A percentile compares a stretch with the other conserved stretches of the same genome.
Conservation (phyloP, 2,329 filamentous ascomycete species). For the Fusarium chaquense region DNA sequence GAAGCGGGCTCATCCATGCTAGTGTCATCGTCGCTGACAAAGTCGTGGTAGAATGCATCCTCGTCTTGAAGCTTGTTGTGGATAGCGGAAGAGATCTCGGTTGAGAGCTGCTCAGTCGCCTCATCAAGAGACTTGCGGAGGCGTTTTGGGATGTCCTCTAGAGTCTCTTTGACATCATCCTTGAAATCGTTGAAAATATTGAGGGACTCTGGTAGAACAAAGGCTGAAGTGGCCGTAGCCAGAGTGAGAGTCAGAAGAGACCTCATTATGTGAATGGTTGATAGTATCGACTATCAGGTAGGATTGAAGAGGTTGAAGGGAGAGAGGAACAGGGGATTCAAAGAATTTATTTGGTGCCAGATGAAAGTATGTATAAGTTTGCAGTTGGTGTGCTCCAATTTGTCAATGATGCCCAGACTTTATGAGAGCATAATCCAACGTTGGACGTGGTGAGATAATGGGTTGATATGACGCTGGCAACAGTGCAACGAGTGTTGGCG, state of each 20-base stretch:
- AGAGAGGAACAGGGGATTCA: neutral
- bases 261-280: conserved; percentile 29
- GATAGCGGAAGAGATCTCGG: conserved; percentile 21
- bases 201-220: conserved; percentile 35
- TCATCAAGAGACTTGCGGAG: conserved; percentile 30
- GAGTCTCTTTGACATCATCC: conserved; percentile 17
- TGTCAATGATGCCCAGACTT: conserved; percentile 34
- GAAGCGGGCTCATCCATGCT: neutral
- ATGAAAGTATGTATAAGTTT: neutral
- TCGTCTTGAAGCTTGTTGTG: conserved; percentile 27
- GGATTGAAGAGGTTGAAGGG: neutral
- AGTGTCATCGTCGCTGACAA: neutral
- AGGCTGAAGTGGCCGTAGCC: conserved; percentile 39
- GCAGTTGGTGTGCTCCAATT: neutral
- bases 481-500: conserved; percentile 32
- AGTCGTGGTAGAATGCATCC: conserved; percentile 1
- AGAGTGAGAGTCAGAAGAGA: conserved; percentile 35
- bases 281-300: neutral
- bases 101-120: conserved; percentile 30
- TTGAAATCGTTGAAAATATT: conserved; percentile 14
- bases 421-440: conserved; percentile 4
- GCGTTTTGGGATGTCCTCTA: conserved; percentile 17
- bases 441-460: neutral
- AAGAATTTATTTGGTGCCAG: neutral
- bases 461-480: conserved; percentile 12